Evolutionary conservation across 2,329 filamentous ascomycete species (phyloP), one percentile per base, ranked within the genome.

Genomic region (Mollisia scopiformis): DNA sequence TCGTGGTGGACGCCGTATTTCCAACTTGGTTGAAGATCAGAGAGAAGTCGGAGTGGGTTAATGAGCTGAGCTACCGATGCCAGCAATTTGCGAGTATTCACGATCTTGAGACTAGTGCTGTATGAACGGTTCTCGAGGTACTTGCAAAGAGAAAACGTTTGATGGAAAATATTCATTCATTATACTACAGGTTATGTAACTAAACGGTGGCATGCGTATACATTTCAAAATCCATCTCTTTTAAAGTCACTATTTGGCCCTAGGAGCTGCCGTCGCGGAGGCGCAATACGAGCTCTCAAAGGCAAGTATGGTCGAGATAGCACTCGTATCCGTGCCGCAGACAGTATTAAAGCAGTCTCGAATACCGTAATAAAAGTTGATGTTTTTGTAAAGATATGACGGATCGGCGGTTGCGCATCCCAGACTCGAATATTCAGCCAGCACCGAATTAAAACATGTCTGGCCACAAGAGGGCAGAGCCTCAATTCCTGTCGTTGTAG

Each of bases 311-410:
- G 47, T 58, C 16, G 33, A 43, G 25, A 41, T 31, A 14, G 39
- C 46, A 19, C 6, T 55, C 10, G 56, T 41, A 37, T 37, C 35
- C n/a, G 35, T 13, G 21, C 59, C 60, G 67, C 76, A 78, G 23
- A 76, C 73, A 69, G 77, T 66, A 57, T 68, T 73, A 49, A 75
- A 69, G 69, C 77, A 79, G 68, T 79, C 77, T 53, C 77, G 75
- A 47, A 79, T 66, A 31, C 77, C 77, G 60, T 73, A 77, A 61
- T 74, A 73, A 64, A 77, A 79, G 71, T 75, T 69, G 43, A 65
- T 64, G 57, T 76, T 68, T 35, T 56, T 67, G 71, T 77, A 78
- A 66, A 76, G 73, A 75, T 76, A 79, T 58, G 37, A 51, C 30
- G 69, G 51, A 66, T 78, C 75, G 14, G 70, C 70, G 10, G 55